These are phyloP conservation scores for Fusarium secorum DNA, from an alignment of 2,329 filamentous ascomycete genomes.

Conservation along the genomic window DNA sequence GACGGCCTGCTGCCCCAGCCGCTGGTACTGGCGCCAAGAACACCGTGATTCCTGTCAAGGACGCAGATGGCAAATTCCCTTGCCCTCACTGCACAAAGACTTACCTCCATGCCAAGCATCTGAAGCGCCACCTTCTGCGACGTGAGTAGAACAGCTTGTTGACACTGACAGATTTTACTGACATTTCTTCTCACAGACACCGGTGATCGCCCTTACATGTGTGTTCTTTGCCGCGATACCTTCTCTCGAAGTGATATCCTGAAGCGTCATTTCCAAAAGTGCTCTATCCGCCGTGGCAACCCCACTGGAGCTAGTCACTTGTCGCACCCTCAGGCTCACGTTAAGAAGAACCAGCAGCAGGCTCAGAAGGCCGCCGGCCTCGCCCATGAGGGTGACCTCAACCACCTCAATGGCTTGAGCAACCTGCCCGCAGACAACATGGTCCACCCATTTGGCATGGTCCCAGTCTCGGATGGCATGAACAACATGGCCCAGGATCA, in stretches of 20 bases:
- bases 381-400: constrained; percentile 62
- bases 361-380: constrained; percentile 64
- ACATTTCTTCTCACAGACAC: constrained; percentile 71
- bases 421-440: constrained; percentile 66
- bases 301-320: constrained; percentile 94
- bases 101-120: constrained; percentile 94
- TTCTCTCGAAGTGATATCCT: constrained; percentile 98
- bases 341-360: constrained; percentile 76
- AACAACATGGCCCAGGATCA: constrained; percentile 67
- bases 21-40: constrained; percentile 77
- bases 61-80: constrained; percentile 96
- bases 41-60: constrained; percentile 88
- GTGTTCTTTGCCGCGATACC: constrained; percentile 95
- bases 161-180: constrained; percentile 24
- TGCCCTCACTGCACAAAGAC: constrained; percentile 99
- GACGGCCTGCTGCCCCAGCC: constrained; percentile 78
- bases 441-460: constrained; percentile 65
- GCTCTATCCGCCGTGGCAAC: constrained; percentile 94
- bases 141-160: constrained; percentile 72
- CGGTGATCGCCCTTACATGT: constrained; percentile 97
- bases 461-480: constrained; percentile 64
- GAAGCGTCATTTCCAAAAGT: constrained; percentile 99
- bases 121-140: constrained; percentile 94
- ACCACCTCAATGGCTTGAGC: constrained; percentile 68
- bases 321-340: constrained; percentile 88